A percentile compares a stretch with the other conserved stretches of the same genome.
Conservation (phyloP, 768 basidiomycete species). For the Boletus sensibilis region DNA sequence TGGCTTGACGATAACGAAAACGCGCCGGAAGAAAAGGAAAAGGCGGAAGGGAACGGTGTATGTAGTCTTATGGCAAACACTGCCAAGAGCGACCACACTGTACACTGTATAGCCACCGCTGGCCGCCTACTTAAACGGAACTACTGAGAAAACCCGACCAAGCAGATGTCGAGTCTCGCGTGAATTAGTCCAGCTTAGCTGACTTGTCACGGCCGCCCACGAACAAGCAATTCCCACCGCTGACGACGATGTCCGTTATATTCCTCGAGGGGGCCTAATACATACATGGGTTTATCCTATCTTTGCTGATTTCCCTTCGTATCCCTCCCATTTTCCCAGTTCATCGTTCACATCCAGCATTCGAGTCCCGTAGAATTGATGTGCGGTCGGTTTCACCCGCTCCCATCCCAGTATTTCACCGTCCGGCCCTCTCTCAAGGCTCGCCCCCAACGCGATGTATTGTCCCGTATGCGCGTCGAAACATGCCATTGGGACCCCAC, state of each 20-base stretch:
- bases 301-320: conserved; percentile 46
- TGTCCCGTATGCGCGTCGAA: conserved; percentile 47
- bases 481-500: conserved; percentile 54
- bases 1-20: neutral
- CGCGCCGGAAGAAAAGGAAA: neutral
- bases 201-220: neutral
- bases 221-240: neutral
- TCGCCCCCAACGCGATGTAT: conserved; percentile 59
- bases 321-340: conserved; percentile 67
- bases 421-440: conserved; percentile 51
- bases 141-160: conserved; percentile 14
- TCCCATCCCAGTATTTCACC: conserved; percentile 55
- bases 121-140: neutral
- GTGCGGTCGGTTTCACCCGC: conserved; percentile 54
- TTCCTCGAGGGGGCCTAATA: neutral
- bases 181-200: neutral
- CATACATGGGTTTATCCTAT: conserved; percentile 16
- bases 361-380: conserved; percentile 64
- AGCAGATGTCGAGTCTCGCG: neutral
- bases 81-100: neutral
- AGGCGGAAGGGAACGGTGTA: neutral
- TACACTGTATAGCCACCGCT: conserved; percentile 21
- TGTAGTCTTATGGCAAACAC: neutral
- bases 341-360: conserved; percentile 56
- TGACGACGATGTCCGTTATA: neutral